phyloP scores from a whole-genome alignment of 2,329 filamentous ascomycete species.

The Cladosporium sp. region DNA sequence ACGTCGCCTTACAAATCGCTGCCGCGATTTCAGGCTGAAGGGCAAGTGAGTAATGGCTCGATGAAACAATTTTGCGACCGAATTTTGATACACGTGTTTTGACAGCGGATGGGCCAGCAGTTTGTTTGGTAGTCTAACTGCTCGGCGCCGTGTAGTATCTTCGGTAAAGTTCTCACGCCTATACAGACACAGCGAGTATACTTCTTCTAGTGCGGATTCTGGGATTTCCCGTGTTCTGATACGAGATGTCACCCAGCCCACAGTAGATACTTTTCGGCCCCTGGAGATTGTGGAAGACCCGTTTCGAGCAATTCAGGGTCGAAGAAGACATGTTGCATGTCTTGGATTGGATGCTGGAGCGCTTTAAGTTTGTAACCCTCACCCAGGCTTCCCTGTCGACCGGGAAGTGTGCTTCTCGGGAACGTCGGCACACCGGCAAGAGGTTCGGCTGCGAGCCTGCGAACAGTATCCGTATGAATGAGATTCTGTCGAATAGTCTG shows the following conservation, averaged over 20 bases:
- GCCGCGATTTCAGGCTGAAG: neutral
- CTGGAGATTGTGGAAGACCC: neutral
- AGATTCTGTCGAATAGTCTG: neutral
- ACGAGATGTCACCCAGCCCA: slow-evolving; percentile 1
- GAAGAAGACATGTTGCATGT: neutral
- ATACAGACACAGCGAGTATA: neutral
- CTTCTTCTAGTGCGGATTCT: neutral
- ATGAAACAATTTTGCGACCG: neutral
- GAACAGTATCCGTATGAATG: neutral
- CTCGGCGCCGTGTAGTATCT: neutral
- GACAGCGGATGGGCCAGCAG: neutral
- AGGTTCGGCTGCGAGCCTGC: neutral
- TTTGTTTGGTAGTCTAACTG: neutral
- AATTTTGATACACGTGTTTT: neutral
- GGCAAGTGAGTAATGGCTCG: neutral
- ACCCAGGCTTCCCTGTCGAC: neutral
- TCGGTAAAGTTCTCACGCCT: neutral
- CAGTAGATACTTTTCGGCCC: neutral
- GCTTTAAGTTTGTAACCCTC: neutral
- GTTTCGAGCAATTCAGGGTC: neutral
- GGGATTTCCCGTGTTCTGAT: neutral
- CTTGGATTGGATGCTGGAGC: neutral
- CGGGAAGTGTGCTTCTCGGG: neutral
- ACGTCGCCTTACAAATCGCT: neutral
- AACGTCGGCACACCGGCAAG: neutral